phyloP scores from a whole-genome alignment of 768 basidiomycete species.

The Russula dissimulans region DNA sequence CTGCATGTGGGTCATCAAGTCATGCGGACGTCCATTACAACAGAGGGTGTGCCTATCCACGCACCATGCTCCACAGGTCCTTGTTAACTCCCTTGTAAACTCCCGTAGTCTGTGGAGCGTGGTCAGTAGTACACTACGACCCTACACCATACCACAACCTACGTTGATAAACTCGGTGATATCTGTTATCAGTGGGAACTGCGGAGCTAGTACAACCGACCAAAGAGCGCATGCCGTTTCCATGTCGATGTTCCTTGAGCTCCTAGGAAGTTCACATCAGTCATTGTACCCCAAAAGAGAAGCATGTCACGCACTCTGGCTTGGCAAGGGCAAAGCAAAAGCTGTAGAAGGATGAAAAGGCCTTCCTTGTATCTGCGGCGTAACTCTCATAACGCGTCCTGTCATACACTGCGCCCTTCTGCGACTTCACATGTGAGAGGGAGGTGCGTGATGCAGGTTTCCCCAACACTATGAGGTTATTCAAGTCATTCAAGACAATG shows the following conservation, averaged over 20 bases:
- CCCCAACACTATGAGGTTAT: conserved; percentile 46
- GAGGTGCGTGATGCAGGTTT: conserved; percentile 27
- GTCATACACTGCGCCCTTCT: conserved; percentile 45
- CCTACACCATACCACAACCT: conserved; percentile 17
- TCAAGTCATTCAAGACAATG: conserved; percentile 48
- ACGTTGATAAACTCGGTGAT: conserved; percentile 61
- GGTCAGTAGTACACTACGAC: not conserved
- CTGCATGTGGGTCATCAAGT: conserved; percentile 28
- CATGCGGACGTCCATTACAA: not conserved
- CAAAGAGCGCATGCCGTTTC: conserved; percentile 72
- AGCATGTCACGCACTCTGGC: conserved; percentile 46
- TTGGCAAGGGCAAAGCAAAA: conserved; percentile 69
- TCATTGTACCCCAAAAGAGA: not conserved
- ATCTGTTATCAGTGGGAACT: conserved; percentile 57
- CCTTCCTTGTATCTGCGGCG: conserved; percentile 37
- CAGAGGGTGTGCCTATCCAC: conserved; percentile 18
- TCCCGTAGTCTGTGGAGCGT: conserved; percentile 32
- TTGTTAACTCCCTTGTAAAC: conserved; percentile 73
- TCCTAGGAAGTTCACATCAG: conserved; percentile 31
- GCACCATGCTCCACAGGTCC: conserved; percentile 80
- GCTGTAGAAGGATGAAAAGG: conserved; percentile 57
- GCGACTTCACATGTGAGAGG: conserved; percentile 26
- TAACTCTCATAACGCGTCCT: conserved; percentile 41
- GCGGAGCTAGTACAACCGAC: conserved; percentile 62
- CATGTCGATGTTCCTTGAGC: conserved; percentile 71